Evolutionary conservation across 2,329 filamentous ascomycete genomes (phyloP), one percentile per base, ranked within the genome.

Genomic region (Emydomyces testavorans): DNA sequence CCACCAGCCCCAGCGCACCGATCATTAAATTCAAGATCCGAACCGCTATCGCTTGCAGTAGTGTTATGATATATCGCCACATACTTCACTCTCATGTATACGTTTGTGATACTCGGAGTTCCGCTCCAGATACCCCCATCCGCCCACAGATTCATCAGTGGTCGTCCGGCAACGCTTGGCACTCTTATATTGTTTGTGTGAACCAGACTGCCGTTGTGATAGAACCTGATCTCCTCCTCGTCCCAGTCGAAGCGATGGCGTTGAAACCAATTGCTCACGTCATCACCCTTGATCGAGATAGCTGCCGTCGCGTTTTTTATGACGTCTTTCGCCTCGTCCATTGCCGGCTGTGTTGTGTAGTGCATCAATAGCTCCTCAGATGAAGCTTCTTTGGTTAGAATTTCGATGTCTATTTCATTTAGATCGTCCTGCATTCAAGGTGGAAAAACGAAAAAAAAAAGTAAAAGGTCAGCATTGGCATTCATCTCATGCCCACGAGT

Each of bases 131-230:
- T 50, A 20, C 55, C 58, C 8, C 58, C 58, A 36, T 61, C 58
- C 13, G 59, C 58, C 59, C 59, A 61, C n/a, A 61, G 46, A 38
- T 60, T 61, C 44, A 61, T 41, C 26, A 59, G 57, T 21, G 58
- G 51, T 28, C 50, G 53, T 24, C 59, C 59, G 13, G 52, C 48
- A 26, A 49, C 49, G 6, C 44, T 41, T 18, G 58, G 58, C 11
- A 58, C 48, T 20, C 53, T 50, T 10, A 50, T 31, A 15, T 34
- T 35, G 28, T 54, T 56, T 20, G 45, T 42, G 41, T 58, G 57
- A 21, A 59, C 45, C 26, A 57, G 34, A 7, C 39, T 48, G 16
- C 49, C 52, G 37, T 59, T 57, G n/a, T 60, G 53, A 43, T 59
- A 60, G 46, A 56, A 61, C 26, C 50, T 51, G 15, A 57, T 36